Percentiles rank a stretch among this genome's conserved stretches.
Conservation (phyloP, 768 basidiomycete genomes). For the Russula emetica region DNA sequence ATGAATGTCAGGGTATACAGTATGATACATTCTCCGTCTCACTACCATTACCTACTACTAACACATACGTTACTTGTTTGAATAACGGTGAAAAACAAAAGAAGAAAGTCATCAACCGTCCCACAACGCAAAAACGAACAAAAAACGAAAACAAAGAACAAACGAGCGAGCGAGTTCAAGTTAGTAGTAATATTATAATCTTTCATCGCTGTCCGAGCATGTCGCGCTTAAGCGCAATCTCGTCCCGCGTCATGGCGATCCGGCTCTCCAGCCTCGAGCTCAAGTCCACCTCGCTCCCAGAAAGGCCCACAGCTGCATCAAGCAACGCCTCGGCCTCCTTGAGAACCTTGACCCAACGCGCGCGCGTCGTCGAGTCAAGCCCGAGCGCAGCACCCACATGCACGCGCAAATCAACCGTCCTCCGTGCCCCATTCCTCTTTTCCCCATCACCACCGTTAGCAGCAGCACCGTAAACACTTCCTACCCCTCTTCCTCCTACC, state of each 20-base stretch:
- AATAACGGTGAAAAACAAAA: not conserved
- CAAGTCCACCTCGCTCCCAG: slow-evolving; percentile 56
- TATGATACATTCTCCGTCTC: not conserved
- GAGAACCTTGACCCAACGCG: slow-evolving; percentile 47
- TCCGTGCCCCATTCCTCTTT: not conserved
- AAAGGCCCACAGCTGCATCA: slow-evolving; percentile 46
- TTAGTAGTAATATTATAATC: not conserved
- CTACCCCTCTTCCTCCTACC: not conserved
- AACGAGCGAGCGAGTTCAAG: not conserved
- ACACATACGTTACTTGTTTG: not conserved
- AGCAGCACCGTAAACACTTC: not conserved
- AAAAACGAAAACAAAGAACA: not conserved
- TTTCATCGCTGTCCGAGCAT: slow-evolving; percentile 34
- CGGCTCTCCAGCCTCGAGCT: slow-evolving; percentile 65
- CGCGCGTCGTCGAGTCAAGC: slow-evolving; percentile 8
- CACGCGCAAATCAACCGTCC: slow-evolving; percentile 5
- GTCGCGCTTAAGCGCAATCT: slow-evolving; percentile 60
- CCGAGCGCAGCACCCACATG: slow-evolving; percentile 25
- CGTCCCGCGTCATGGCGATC: slow-evolving; percentile 63
- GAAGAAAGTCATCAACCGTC: not conserved
- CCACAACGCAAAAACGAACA: not conserved
- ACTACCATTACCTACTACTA: not conserved
- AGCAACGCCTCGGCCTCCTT: slow-evolving; percentile 47
- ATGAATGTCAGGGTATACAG: too few relatives aligned
- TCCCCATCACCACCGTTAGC: not conserved